Base-by-base conservation (phyloP, 1,284 basidiomycete species). In the Entoloma clypeatum region DNA sequence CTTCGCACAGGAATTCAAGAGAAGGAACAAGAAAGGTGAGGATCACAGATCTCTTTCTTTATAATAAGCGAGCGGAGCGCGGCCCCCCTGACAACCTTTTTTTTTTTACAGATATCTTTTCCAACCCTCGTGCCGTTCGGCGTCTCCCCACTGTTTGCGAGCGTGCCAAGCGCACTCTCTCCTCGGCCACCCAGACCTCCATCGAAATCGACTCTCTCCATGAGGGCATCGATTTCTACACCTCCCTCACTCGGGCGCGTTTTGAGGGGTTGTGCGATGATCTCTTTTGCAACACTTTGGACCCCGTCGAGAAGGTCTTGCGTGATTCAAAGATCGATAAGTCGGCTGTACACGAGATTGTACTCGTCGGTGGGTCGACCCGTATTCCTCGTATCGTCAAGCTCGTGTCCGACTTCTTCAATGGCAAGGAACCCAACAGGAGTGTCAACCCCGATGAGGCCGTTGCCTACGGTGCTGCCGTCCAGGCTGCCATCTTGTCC, bases 391-490 rank as follows among this genome's bases (percentile, higher is more conserved):
- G 86, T 70, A 83, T 94, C 60, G 81, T 90, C 67, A 89, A 91
- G 73, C 84, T 92, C 61, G 87, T 94, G 38, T 90, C 86, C 45
- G 90, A 93, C 72, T 91, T 88, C 78, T 94, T 93, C 64, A n/a
- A n/a, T n/a, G 89, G 90, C 61, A 86, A 87, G 72, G 83, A 87
- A 71, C 84, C 81, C 54, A 84, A 84, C 75, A 85, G 84, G 71
- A 80, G 73, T 60, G 93, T 95, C 78, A 94, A 95, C 81, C 92
- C 92, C 49, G 91, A 95, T 58, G 92, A 95, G 74, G 92, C 92
- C 49, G 91, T 94, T 53, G 92, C 92, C 23, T 93, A 92, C 69
- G 92, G 92, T 75, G 92, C 92, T 56, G 90, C 92, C 50, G 91
- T 95, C 57, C 92, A 94, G 74, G 92, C 88, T 45, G 91, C 88